Base-by-base conservation (phyloP, 306 rosid genomes). In the Sicyos baderoa region DNA sequence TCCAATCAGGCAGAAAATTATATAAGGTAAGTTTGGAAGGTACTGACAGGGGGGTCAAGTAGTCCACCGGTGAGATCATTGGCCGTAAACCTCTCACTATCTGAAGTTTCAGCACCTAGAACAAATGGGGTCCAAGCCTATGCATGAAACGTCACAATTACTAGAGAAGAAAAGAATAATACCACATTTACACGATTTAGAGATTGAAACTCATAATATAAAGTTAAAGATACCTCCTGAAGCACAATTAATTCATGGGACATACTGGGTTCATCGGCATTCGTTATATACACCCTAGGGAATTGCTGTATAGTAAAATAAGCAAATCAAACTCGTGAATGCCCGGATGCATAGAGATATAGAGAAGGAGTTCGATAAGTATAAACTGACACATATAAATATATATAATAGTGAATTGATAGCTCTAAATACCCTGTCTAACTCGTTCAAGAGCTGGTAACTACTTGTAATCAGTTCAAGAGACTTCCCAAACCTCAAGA, bases 71-170 rank as follows among this genome's bases (percentile, higher is more conserved):
- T 59, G 72, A 57, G 55, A 58, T 71, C 68, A 25, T 23, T 25
- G 42, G 80, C 75, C 8, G 77, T 81, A 75, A 72, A 81, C 65
- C 77, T 62, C 29, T 74, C 79, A 32, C 60, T 61, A 82, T 66
- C 13, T 62, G 73, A 70, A 74, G 62, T 74, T 71, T 83, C 89
- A 9, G 51, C 14, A 77, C 72, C 70, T 72, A 72, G 48, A 76
- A 73, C 55, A 44, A 91, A 29, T 14, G 97, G 97, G 19, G 76
- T 80, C 95, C 96, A 86, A 18, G 78, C 89, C 97, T 92, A 67
- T 53, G 47, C 67, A 84, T 65, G 64, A 84, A 65, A 29, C 27
- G 16, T 13, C 49, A 70, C 59, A 4, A 48, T 19, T 65, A 72
- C 51, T 50, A 48, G 49, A 69, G 65, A 61, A 59, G 22, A 49